phyloP scores from a whole-genome alignment of 2,329 filamentous ascomycete genomes.

The Pyrenophora tritici-repentis region DNA sequence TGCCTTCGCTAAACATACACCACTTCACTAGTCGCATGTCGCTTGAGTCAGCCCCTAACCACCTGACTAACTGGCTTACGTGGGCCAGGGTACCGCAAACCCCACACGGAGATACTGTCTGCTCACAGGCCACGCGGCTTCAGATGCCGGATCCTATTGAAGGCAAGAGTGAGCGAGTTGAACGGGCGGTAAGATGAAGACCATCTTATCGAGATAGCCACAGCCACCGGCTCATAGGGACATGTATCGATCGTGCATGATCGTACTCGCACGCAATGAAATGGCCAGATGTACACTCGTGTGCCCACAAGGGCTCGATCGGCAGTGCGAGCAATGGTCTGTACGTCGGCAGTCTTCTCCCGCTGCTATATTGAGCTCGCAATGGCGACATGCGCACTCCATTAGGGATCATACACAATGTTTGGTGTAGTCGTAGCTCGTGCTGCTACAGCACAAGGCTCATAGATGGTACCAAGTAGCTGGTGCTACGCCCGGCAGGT shows the following conservation, averaged over 20 bases:
- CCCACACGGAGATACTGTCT: constrained; percentile 3
- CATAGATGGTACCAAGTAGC: not conserved
- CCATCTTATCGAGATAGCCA: constrained; percentile 2
- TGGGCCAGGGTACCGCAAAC: constrained; percentile 7
- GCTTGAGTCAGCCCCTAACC: constrained; percentile 4
- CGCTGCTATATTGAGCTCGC: not conserved
- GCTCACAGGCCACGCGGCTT: constrained; percentile 7
- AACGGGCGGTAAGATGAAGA: constrained; percentile 4
- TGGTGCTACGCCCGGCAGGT: not conserved
- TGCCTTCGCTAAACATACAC: constrained; percentile 1
- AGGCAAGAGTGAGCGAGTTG: not conserved
- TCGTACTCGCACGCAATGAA: constrained; percentile 2
- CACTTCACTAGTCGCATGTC: not conserved
- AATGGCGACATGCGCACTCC: not conserved
- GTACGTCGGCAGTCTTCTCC: not conserved
- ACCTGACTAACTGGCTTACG: constrained; percentile 6
- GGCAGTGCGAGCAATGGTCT: too few species aligned
- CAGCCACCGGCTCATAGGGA: constrained; percentile 8
- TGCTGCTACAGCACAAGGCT: not conserved
- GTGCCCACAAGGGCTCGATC: too few species aligned
- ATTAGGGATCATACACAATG: not conserved
- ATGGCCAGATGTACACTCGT: not conserved
- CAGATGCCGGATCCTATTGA: not conserved
- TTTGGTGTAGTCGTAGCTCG: not conserved
- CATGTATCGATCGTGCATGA: constrained; percentile 7